Evolutionary conservation across 2,329 filamentous ascomycete genomes (phyloP), one percentile per base, ranked within the genome.

Genomic region (Aureobasidium sp.): DNA sequence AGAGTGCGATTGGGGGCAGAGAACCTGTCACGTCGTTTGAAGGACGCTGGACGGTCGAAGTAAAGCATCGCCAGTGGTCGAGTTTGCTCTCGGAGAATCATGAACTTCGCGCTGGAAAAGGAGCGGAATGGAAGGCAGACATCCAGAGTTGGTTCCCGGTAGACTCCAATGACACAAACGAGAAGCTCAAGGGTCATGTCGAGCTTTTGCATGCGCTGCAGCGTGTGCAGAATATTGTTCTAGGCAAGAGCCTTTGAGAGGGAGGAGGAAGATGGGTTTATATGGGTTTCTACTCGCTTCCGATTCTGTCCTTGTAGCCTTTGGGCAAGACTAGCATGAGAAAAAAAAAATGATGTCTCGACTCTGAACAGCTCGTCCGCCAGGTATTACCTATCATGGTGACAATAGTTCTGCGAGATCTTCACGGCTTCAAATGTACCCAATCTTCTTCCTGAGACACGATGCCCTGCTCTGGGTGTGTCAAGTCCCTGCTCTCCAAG

Each of bases 61-160:
- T 73, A 5, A 69, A 64, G 49, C 66, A 69, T 37, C 63, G 63
- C 9, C 63, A 65, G 11, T 74, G 72, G 72, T 67, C 68, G n/a
- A 66, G 48, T 5, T 63, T 61, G 30, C 64, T 74, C 13, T 63
- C 63, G 1, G 41, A 65, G 53, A 73, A 73, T 53, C 67, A 69
- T 45, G 62, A 65, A 11, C 63, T 73, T 9, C 13, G 48, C 0
- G 66, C 73, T 30, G 72, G 71, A 21, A 62, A 63, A 27, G 49
- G 44, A 36, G 66, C 67, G 2, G 63, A 66, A 7, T 74, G 71
- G 70, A 52, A 60, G 3, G 65, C 68, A 37, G 68, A 67, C 44
- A 64, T 68, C 11, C 62, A 65, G 7, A 65, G 63, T 10, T 73
- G 70, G 69, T 73, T 74, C 41, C 70, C 71, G 3, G 34, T 55